Evolutionary conservation across 768 basidiomycete species (phyloP), one percentile per base, ranked within the genome.

Genomic region (Kockovaella imperatae): DNA sequence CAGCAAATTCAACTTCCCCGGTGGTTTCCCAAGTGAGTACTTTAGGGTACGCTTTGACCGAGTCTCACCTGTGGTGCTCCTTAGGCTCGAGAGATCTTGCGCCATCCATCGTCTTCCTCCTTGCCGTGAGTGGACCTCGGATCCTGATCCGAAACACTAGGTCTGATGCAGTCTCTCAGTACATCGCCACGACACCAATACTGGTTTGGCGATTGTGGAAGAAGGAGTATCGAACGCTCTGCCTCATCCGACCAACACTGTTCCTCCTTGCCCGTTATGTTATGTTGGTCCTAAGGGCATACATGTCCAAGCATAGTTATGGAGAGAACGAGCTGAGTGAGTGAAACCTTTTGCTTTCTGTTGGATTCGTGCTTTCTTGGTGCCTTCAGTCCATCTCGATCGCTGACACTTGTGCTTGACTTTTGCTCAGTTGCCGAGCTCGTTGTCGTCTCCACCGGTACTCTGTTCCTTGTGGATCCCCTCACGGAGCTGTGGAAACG

Each of bases 401-500:
- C 38, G 1, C n/a, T 15, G 42, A 11, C 29, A 30, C 36, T 18
- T 29, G 28, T n/a, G 5, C n/a, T 31, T 7, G 18, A 13, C 42
- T 24, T 7, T 4, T 41, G 25, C 41, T n/a, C 45, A 61, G 57
- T 59, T 35, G 54, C 46, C 43, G 60, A 62, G 32, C 47, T 59
- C 18, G 46, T 62, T 23, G 34, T 62, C 10, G 45, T 59, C 3
- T 49, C 50, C 20, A 34, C 56, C 21, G 60, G 60, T 24, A 56
- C 41, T 46, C 25, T 62, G 20, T 56, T 62, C 54, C 52, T 62
- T 21, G 42, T 62, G 24, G 54, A 59, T 5, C 57, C 60, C 13
- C 28, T 49, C 21, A 35, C 53, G 5, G 41, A 15, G 20, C 45
- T 51, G 17, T 62, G 54, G 54, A 51, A 52, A 30, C 38, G 36